Conservation (phyloP, 1,284 basidiomycete species). For the Irpex lacteus region DNA sequence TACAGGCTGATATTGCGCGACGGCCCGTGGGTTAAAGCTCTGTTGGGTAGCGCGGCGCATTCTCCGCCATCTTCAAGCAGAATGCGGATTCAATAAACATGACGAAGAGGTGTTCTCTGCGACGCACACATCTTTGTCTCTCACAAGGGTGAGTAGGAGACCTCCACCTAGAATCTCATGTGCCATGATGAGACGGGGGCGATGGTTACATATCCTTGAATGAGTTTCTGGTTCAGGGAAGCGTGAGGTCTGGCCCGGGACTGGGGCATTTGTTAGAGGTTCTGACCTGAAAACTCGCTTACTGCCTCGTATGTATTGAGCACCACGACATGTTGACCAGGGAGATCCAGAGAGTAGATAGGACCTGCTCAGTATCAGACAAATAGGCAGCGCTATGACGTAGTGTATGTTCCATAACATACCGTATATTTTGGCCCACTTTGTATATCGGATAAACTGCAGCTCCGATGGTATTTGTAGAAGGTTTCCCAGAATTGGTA, state of each 20-base stretch:
- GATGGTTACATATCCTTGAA: conserved; percentile 61
- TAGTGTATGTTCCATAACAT: conserved; percentile 17
- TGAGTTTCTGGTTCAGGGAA: too few relatives aligned
- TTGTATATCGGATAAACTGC: not conserved
- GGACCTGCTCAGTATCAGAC: not conserved
- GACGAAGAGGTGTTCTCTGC: not conserved
- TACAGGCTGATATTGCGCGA: not conserved
- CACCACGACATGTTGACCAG: not conserved
- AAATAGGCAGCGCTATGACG: not conserved
- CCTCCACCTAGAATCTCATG: conserved; percentile 32
- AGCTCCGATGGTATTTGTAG: not conserved
- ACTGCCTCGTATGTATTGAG: not conserved
- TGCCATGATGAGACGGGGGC: conserved; percentile 56
- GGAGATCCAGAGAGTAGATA: not conserved
- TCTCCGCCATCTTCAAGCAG: not conserved
- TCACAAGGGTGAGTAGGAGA: not conserved
- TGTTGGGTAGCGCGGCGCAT: not conserved
- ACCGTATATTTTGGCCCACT: conserved; percentile 6
- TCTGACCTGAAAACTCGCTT: not conserved
- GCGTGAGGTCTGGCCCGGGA: too few relatives aligned
- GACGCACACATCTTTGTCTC: not conserved
- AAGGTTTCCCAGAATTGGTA: not conserved
- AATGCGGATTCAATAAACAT: not conserved
- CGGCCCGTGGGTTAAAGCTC: not conserved
- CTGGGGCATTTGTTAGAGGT: not conserved